These are phyloP conservation scores for Coemansia sp. DNA, from an alignment of 192 early-diverging fungal genomes.

Conservation along the genomic window DNA sequence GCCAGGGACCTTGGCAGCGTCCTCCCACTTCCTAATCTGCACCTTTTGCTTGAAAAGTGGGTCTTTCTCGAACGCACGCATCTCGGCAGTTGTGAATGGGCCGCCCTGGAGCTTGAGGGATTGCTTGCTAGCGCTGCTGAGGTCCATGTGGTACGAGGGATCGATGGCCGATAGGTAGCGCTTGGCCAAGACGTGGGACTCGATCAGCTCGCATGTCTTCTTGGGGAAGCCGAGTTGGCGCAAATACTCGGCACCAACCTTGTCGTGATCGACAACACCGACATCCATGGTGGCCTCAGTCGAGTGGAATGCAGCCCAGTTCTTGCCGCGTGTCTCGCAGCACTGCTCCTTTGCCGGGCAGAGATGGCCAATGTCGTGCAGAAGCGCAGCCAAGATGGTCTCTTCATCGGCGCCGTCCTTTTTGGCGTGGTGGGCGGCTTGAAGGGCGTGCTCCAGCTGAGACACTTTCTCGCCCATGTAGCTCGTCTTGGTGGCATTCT, in stretches of 20 bases:
- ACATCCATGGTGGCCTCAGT: slow-evolving; percentile 5
- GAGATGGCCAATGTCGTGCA: slow-evolving; percentile 62
- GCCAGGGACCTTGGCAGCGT: slow-evolving; percentile 49
- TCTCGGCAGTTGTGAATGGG: slow-evolving; percentile 45
- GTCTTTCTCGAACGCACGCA: slow-evolving; percentile 48
- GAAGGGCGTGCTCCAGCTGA: slow-evolving; percentile 58
- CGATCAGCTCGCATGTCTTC: slow-evolving; percentile 54
- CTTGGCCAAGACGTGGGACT: slow-evolving; percentile 58
- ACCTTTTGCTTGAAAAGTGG: slow-evolving; percentile 56
- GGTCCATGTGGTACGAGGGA: slow-evolving; percentile 41
- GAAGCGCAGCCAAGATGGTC: slow-evolving; percentile 53
- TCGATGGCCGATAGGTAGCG: slow-evolving; percentile 57
- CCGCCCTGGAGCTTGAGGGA: slow-evolving; percentile 57
- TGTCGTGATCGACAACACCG: slow-evolving; percentile 56
- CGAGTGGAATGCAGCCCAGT: neutral
- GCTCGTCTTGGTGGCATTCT: slow-evolving; percentile 51
- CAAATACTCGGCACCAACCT: slow-evolving; percentile 57
- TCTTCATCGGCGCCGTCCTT: slow-evolving; percentile 51
- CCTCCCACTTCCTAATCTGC: slow-evolving; percentile 57
- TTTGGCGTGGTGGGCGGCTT: slow-evolving; percentile 52
- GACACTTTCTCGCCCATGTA: slow-evolving; percentile 59
- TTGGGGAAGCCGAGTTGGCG: slow-evolving; percentile 54
- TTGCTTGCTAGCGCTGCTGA: slow-evolving; percentile 55
- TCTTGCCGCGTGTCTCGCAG: neutral
- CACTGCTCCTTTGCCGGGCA: slow-evolving; percentile 38